Percentiles rank a stretch among this genome's conserved stretches.
Evolutionary conservation across 257 asterid species (phyloP).

Genomic region (Petunia secreta): DNA sequence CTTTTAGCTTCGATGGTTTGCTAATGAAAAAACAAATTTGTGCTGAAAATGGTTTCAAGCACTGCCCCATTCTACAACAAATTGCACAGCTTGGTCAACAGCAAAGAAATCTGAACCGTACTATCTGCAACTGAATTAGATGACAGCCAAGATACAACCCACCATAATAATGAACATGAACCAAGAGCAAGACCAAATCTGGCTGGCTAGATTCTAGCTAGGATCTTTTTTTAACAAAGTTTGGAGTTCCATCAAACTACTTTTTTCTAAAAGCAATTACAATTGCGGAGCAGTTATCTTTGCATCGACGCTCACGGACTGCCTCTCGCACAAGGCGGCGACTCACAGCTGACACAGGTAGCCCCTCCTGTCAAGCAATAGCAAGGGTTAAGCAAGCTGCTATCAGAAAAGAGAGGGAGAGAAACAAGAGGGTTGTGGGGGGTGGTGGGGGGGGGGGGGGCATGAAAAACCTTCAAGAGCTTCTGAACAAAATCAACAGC

Average conservation of each 20-base stretch:
- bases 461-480: slow-evolving; percentile 67
- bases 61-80: slow-evolving; percentile 1
- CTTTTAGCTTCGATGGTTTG: background rate
- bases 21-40: background rate
- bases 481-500: slow-evolving; percentile 87
- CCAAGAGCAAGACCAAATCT: slow-evolving; percentile 16
- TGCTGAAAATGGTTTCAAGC: background rate
- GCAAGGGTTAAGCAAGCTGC: slow-evolving; percentile 14
- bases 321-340: slow-evolving; percentile 86
- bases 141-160: background rate
- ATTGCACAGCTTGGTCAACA: slow-evolving; percentile 7
- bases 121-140: background rate
- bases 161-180: background rate
- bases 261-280: slow-evolving; percentile 57
- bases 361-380: slow-evolving; percentile 57
- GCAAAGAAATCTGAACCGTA: background rate
- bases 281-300: slow-evolving; percentile 89
- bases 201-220: slow-evolving; percentile 2
- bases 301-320: slow-evolving; percentile 84
- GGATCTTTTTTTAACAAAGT: background rate
- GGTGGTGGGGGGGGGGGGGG: background rate
- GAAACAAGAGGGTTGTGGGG: background rate
- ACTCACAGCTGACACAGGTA: slow-evolving; percentile 63
- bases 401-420: background rate
- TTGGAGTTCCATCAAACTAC: slow-evolving; percentile 7